Evolutionary conservation across 140 eudicot species (phyloP).

Genomic region (Anethum foeniculum): DNA sequence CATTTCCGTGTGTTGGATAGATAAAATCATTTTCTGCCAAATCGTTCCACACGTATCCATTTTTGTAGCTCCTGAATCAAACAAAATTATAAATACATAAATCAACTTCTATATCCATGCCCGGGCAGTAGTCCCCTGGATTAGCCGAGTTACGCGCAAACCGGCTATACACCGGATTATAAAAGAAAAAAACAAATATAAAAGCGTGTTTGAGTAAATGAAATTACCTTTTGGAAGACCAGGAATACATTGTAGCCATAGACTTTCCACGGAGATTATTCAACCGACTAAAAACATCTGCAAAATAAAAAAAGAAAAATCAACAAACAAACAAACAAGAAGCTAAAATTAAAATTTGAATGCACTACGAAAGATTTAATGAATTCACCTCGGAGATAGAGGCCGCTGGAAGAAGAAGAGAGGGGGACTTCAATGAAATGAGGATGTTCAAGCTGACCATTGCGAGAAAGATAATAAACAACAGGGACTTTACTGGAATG

Average conservation of each 20-base stretch:
- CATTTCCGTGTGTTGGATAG: constrained; percentile 44
- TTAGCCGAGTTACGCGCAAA: no score
- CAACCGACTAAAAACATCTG: constrained; percentile 42
- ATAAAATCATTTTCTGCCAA: constrained; percentile 39
- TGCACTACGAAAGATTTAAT: no score
- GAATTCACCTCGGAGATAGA: constrained; percentile 55
- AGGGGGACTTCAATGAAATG: constrained; percentile 89
- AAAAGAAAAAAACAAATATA: no score
- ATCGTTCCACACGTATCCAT: constrained; percentile 58
- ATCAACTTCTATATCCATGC: not conserved
- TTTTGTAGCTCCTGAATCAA: constrained; percentile 39
- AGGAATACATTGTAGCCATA: constrained; percentile 44
- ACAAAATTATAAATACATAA: not conserved
- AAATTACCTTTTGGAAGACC: constrained; percentile 47
- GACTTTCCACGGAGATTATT: constrained; percentile 45
- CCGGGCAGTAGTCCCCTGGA: no score
- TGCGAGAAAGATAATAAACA: constrained; percentile 64
- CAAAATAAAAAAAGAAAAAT: not conserved
- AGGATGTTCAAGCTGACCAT: constrained; percentile 92
- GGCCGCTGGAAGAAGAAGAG: constrained; percentile 57
- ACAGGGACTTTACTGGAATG: constrained; percentile 46
- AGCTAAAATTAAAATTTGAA: no score
- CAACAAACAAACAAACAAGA: not conserved
- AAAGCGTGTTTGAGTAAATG: not conserved
- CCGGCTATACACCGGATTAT: no score